Evolutionary conservation across 2,329 filamentous ascomycete genomes (phyloP).

Genomic region (Ilyonectria robusta): DNA sequence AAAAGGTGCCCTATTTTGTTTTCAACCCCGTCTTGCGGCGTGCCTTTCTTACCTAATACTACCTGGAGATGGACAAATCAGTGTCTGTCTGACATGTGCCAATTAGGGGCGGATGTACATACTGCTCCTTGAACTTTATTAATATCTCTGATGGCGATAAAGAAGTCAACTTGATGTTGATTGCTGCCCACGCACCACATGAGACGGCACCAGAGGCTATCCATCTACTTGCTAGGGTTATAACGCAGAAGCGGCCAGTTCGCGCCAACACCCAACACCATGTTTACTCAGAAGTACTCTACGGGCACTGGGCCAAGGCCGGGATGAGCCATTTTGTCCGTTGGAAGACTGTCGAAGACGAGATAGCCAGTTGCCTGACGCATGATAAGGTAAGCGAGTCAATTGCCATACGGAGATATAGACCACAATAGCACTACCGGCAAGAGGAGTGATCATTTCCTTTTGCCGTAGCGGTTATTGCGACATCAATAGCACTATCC

Average conservation of each 20-base stretch:
- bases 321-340: neutral
- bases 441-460: too few species aligned
- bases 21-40: neutral
- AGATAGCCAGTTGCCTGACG: slow-evolving; percentile 1
- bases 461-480: too few species aligned
- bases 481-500: neutral
- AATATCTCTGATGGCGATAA: slow-evolving; percentile 1
- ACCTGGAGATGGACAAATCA: neutral
- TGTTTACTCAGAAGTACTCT: slow-evolving; percentile 3
- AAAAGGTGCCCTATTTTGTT: slow-evolving; percentile 4
- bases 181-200: slow-evolving; percentile 11
- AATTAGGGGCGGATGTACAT: neutral
- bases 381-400: neutral
- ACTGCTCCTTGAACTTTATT: neutral
- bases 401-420: too few species aligned
- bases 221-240: neutral
- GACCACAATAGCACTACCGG: too few species aligned
- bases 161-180: slow-evolving; percentile 3
- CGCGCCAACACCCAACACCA: neutral
- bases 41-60: neutral
- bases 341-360: slow-evolving; percentile 1
- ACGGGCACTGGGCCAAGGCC: neutral
- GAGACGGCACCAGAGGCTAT: slow-evolving; percentile 1
- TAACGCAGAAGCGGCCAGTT: neutral
- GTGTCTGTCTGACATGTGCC: slow-evolving; percentile 2